A percentile compares a stretch with the other conserved stretches of the same genome.
These are phyloP conservation scores for Nicotiana tabacum DNA, from an alignment of 257 asterid species.

Conservation along the genomic window DNA sequence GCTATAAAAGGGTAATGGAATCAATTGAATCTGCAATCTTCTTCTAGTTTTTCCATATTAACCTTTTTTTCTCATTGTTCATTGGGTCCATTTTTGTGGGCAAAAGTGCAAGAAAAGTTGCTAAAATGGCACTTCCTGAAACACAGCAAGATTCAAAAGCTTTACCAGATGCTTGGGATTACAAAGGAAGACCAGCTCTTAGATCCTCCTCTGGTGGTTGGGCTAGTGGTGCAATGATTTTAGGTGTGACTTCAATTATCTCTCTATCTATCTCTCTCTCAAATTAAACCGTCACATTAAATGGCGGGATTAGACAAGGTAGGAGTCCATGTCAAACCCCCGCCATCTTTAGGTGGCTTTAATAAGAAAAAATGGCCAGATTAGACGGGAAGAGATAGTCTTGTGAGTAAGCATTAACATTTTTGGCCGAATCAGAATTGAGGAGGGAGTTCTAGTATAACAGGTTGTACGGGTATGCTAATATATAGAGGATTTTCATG, in stretches of 20 bases:
- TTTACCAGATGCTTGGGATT: conserved; percentile 61
- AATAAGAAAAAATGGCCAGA: too few relatives aligned
- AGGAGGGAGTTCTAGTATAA: too few relatives aligned
- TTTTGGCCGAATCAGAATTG: too few relatives aligned
- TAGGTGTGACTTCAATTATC: conserved; percentile 21
- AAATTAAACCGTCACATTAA: too few relatives aligned
- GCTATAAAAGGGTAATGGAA: conserved; percentile 23
- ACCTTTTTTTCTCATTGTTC: not conserved
- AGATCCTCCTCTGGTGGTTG: conserved; percentile 57
- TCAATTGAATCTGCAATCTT: conserved; percentile 13
- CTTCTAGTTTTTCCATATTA: not conserved
- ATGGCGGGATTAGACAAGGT: too few relatives aligned
- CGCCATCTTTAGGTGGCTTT: too few relatives aligned
- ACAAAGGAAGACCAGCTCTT: conserved; percentile 53
- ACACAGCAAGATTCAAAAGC: conserved; percentile 39
- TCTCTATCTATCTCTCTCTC: too few relatives aligned
- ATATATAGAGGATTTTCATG: too few relatives aligned
- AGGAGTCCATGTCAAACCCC: too few relatives aligned
- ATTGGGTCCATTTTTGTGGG: not conserved
- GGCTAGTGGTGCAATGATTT: conserved; percentile 57
- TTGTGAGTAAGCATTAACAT: too few relatives aligned
- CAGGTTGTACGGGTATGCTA: too few relatives aligned
- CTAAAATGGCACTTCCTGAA: conserved; percentile 51
- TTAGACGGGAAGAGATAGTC: too few relatives aligned
- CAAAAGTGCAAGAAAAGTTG: not conserved